Evolutionary conservation across 176 grass and related monocot species (phyloP).

Genomic region (Dactylis glomerata): DNA sequence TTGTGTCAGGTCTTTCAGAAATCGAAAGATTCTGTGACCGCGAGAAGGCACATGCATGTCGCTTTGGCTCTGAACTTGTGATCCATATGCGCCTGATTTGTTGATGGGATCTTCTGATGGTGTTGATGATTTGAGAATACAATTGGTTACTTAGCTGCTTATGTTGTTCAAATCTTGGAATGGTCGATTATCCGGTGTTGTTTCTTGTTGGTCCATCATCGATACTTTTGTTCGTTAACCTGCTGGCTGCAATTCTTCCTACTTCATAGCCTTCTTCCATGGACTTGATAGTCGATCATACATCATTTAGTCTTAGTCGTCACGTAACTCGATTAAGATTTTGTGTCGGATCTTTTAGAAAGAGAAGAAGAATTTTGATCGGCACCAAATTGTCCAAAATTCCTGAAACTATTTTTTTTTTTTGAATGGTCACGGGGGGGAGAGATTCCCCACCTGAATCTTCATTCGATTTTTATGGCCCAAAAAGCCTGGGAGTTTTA

Average conservation of each 20-base stretch:
- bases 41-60: not conserved
- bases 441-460: too few relatives aligned
- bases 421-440: too few relatives aligned
- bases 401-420: not conserved
- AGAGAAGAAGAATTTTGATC: not conserved
- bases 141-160: not conserved
- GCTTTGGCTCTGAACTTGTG: not conserved
- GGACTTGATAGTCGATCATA: not conserved
- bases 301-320: not conserved
- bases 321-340: not conserved
- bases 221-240: not conserved
- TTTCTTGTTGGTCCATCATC: not conserved
- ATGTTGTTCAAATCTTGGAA: not conserved
- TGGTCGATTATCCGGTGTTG: not conserved
- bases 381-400: not conserved
- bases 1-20: not conserved
- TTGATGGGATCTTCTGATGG: not conserved
- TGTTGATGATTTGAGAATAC: not conserved
- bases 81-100: not conserved
- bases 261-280: not conserved
- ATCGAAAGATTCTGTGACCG: not conserved
- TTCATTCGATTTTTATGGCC: too few relatives aligned
- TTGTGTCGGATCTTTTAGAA: not conserved
- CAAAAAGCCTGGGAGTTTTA: too few relatives aligned
- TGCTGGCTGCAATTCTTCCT: not conserved